These are phyloP conservation scores for Coniella lustricola DNA, from an alignment of 2,329 filamentous ascomycete species.

Conservation along the genomic window DNA sequence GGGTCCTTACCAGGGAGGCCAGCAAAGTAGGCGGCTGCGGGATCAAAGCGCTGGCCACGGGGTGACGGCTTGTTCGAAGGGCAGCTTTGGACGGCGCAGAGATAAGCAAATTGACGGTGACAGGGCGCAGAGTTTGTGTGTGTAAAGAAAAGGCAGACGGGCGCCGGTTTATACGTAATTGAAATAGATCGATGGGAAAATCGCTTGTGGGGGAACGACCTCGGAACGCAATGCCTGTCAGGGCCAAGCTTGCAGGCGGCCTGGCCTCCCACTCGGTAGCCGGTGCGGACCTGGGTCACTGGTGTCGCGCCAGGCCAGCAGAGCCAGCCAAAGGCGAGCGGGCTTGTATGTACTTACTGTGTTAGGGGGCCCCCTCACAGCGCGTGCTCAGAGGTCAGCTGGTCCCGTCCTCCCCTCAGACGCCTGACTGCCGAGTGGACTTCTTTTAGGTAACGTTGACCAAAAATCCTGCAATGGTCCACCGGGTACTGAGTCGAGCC, in stretches of 20 bases:
- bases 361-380: constrained; percentile 7
- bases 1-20: constrained; percentile 16
- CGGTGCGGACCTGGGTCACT: constrained; percentile 3
- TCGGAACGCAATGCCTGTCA: constrained; percentile 13
- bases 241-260: constrained; percentile 9
- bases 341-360: too few species aligned
- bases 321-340: not conserved
- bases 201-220: constrained; percentile 20
- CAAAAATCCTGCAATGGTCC: constrained; percentile 12
- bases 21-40: constrained; percentile 15
- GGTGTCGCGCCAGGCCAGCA: not conserved
- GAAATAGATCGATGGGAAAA: constrained; percentile 16
- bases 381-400: constrained; percentile 8
- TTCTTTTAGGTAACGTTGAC: constrained; percentile 16
- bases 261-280: constrained; percentile 6
- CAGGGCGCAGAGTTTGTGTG: constrained; percentile 30
- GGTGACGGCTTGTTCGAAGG: constrained; percentile 17
- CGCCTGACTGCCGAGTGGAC: constrained; percentile 12
- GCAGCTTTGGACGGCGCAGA: constrained; percentile 14
- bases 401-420: constrained; percentile 1
- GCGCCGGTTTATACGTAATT: constrained; percentile 43
- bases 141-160: constrained; percentile 34
- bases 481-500: constrained; percentile 14
- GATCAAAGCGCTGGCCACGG: constrained; percentile 24
- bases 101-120: constrained; percentile 29